Evolutionary conservation across 805 yeast genomes (phyloP).

Genomic region (Scheffersomyces ergatensis): DNA sequence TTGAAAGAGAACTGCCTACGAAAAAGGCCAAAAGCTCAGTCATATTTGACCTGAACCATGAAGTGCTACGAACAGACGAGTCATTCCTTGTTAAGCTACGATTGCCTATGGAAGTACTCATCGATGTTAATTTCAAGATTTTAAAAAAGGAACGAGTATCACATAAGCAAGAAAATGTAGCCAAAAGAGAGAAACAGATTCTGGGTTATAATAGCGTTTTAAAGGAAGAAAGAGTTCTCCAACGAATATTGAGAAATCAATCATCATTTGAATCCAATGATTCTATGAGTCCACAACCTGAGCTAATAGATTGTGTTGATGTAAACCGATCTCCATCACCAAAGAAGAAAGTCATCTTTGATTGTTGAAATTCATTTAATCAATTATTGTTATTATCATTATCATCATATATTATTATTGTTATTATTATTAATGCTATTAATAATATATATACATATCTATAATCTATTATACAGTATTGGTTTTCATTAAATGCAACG

Average conservation of each 20-base stretch:
- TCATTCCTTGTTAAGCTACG: not conserved
- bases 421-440: too few relatives aligned
- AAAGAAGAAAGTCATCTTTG: slow-evolving; percentile 27
- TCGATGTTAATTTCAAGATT: not conserved
- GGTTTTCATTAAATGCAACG: not conserved
- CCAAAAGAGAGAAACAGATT: slow-evolving; percentile 20
- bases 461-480: not conserved
- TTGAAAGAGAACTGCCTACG: not conserved
- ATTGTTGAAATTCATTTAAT: slow-evolving; percentile 1
- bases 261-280: not conserved
- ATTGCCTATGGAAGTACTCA: not conserved
- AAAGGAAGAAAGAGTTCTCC: slow-evolving; percentile 25
- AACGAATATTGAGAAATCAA: slow-evolving; percentile 10
- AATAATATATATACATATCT: not conserved
- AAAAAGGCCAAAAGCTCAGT: not conserved
- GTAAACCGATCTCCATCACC: not conserved
- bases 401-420: too few relatives aligned
- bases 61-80: not conserved
- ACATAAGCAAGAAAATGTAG: not conserved
- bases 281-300: not conserved
- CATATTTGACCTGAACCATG: not conserved
- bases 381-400: too few relatives aligned
- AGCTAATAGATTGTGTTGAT: not conserved
- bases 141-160: not conserved
- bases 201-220: slow-evolving; percentile 19